Evolutionary conservation across 1,139 yeast genomes (phyloP), one percentile per base, ranked within the genome.

Genomic region (Kurtzmaniella quercitrusa): DNA sequence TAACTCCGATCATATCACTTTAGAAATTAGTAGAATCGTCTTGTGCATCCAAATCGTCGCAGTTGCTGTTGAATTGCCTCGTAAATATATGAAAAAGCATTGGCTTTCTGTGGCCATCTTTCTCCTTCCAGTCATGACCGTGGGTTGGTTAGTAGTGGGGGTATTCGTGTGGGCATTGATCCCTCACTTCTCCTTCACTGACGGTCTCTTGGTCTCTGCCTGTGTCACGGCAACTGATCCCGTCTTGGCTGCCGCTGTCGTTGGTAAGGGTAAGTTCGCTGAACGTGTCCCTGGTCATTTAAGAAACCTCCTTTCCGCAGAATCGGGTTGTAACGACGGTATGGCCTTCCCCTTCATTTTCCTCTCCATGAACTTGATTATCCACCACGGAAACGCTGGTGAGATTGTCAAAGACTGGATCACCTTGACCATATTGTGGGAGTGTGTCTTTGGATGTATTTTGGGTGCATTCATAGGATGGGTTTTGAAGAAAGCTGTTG

Each of bases 141-240:
- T 75, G 46, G 98, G 98, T 17, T 93, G 98, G 97, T 67, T 93
- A 29, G 69, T 90, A 4, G 87, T 91, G 24, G 95, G 96, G 0
- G 73, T 86, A 1, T 91, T 93, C 57, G 76, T 90, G 41, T 93
- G 95, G 90, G 73, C 78, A 23, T 72, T 93, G 29, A 83, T 93
- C 27, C 97, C 97, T 0, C 82, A 85, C n/a, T 73, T 93, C 47
- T 69, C 76, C 48, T 91, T 91, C 67, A 66, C 87, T 14, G 86
- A 85, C 46, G 87, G 91, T 5, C 74, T 93, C 40, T 73, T 87
- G 42, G 82, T 93, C 1, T 79, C 95, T 24, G 98, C 97, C 0
- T 93, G 98, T 66, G 82, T 93, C 34, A 93, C 98, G 0, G 98
- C 98, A 2, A 93, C 98, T 0, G 98, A 93, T 65, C 98, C 98